Conservation (phyloP, 495 filamentous ascomycete genomes). For the Talaromyces ruber region DNA sequence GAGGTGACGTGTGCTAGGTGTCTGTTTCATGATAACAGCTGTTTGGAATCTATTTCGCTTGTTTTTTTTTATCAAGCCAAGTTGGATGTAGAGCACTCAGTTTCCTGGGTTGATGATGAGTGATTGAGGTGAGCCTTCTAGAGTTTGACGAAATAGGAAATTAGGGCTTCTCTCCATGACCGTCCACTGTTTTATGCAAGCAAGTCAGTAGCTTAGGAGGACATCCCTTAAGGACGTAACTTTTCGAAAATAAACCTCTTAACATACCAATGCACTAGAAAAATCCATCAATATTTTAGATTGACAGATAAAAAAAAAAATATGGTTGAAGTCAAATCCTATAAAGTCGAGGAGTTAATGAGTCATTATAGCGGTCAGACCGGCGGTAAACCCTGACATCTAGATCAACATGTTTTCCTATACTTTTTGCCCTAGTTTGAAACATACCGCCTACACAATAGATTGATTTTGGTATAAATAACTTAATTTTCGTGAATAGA, state of each 20-base stretch:
- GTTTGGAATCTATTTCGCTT: background rate
- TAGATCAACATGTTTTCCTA: background rate
- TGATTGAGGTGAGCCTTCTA: background rate
- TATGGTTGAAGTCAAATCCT: background rate
- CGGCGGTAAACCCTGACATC: background rate
- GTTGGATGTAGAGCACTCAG: background rate
- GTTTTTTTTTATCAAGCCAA: background rate
- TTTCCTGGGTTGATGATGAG: background rate
- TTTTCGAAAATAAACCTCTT: too few species aligned
- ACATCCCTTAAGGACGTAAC: too few species aligned
- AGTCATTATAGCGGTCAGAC: constrained; percentile 5
- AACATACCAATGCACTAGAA: too few species aligned
- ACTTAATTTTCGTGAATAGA: background rate
- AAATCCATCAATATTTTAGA: background rate
- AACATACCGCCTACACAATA: background rate
- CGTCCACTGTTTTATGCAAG: background rate
- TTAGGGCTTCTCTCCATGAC: background rate
- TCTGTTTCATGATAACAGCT: background rate
- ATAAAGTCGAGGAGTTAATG: background rate
- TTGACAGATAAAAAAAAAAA: background rate
- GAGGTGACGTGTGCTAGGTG: background rate
- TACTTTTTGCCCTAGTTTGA: background rate
- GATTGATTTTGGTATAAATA: background rate
- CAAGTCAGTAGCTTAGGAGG: background rate
- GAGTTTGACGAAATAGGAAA: background rate